A percentile compares a stretch with the other conserved stretches of the same genome.
phyloP scores from a whole-genome alignment of 768 basidiomycete genomes.

The Antrodiella citrinella region DNA sequence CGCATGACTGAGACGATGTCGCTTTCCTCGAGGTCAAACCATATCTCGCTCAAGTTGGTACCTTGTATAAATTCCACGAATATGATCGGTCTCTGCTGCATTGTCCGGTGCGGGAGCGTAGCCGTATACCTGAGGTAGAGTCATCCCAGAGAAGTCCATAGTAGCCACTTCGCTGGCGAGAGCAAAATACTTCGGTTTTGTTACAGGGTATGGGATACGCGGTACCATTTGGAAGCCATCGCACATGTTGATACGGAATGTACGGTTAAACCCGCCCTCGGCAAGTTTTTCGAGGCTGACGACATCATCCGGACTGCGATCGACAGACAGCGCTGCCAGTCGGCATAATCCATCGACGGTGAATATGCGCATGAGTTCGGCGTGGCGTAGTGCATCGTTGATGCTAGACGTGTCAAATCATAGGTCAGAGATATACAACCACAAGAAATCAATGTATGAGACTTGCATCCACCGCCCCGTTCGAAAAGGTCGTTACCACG shows the following conservation, averaged over 20 bases:
- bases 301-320: slow-evolving; percentile 28
- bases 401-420: slow-evolving; percentile 22
- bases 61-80: slow-evolving; percentile 9
- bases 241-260: slow-evolving; percentile 23
- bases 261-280: slow-evolving; percentile 28
- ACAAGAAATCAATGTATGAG: too few species aligned
- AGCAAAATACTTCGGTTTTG: slow-evolving; percentile 14
- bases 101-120: slow-evolving; percentile 11
- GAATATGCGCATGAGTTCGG: slow-evolving; percentile 35
- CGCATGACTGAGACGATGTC: slow-evolving; percentile 6
- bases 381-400: slow-evolving; percentile 37
- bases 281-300: slow-evolving; percentile 29
- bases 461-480: slow-evolving; percentile 37
- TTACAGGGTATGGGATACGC: slow-evolving; percentile 18
- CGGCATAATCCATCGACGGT: slow-evolving; percentile 29
- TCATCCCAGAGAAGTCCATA: slow-evolving; percentile 13
- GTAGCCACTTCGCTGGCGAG: slow-evolving; percentile 20
- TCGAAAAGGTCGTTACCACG: slow-evolving; percentile 32
- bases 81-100: slow-evolving; percentile 8
- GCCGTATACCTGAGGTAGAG: slow-evolving; percentile 18
- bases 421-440: slow-evolving; percentile 19
- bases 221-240: slow-evolving; percentile 16
- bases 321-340: slow-evolving; percentile 33
- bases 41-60: slow-evolving; percentile 7
- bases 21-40: slow-evolving; percentile 4